phyloP scores from a whole-genome alignment of 306 rosid species.

The Bauhinia variegata region DNA sequence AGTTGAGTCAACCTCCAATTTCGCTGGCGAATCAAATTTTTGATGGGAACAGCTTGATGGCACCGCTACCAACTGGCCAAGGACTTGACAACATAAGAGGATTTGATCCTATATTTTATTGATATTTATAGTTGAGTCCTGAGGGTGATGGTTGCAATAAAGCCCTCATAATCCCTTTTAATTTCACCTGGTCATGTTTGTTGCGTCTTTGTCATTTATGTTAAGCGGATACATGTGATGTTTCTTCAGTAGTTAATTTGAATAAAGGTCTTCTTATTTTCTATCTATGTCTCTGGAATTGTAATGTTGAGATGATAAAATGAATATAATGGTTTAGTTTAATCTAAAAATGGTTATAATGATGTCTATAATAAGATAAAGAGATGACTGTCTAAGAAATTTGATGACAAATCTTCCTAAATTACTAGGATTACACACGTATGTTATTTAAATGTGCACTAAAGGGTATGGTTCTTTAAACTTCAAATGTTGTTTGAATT shows the following conservation, averaged over 20 bases:
- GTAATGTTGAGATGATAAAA: background rate
- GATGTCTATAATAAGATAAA: background rate
- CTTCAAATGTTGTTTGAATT: too few relatives aligned
- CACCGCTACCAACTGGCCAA: background rate
- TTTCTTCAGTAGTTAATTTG: background rate
- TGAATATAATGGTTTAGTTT: background rate
- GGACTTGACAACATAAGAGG: conserved; percentile 22
- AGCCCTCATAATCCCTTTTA: conserved; percentile 21
- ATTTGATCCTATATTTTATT: conserved; percentile 19
- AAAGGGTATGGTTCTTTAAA: too few relatives aligned
- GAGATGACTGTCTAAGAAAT: background rate
- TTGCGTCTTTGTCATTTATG: background rate
- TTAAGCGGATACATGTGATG: background rate
- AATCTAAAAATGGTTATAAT: background rate
- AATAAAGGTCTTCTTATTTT: conserved; percentile 30
- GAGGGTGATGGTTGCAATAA: background rate
- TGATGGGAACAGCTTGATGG: conserved; percentile 18
- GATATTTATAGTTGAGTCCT: background rate
- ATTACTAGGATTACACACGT: too few relatives aligned
- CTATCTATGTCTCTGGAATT: background rate
- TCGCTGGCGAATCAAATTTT: conserved; percentile 22
- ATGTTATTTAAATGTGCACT: too few relatives aligned
- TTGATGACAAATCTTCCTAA: background rate
- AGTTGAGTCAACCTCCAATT: background rate
- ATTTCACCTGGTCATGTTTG: background rate